Conservation (phyloP, 176 grass and related monocot genomes). For the Dendrocalamus sinicus region DNA sequence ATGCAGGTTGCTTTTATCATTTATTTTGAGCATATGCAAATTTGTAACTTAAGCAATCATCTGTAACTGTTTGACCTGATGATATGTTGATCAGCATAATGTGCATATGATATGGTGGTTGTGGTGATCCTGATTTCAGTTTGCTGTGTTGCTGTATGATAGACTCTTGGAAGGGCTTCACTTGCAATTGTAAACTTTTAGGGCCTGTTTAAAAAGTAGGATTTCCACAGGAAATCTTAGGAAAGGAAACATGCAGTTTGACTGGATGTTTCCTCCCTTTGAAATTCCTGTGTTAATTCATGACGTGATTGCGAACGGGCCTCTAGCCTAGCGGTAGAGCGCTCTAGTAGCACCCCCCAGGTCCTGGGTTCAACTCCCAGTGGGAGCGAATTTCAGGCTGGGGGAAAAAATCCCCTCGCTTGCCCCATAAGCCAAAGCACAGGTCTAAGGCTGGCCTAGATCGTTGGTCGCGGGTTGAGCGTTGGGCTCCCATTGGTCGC, state of each 20-base stretch:
- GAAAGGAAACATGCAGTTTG: conserved; percentile 14
- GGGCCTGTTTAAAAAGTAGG: background rate
- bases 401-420: too few relatives aligned
- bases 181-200: background rate
- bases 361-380: too few relatives aligned
- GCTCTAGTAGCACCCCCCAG: too few relatives aligned
- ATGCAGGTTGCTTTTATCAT: background rate
- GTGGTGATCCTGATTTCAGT: background rate
- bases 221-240: background rate
- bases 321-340: too few relatives aligned
- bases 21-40: conserved; percentile 9
- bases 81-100: background rate
- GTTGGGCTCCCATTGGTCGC: too few relatives aligned
- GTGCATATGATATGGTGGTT: conserved; percentile 1
- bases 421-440: too few relatives aligned
- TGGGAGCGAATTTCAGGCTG: too few relatives aligned
- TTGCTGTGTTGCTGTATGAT: background rate
- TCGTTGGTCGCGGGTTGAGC: too few relatives aligned
- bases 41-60: background rate
- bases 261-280: background rate
- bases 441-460: too few relatives aligned
- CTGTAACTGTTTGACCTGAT: background rate
- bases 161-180: conserved; percentile 3
- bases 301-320: background rate
- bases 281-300: conserved; percentile 15